phyloP scores from a whole-genome alignment of 78 protist genomes.

The Dictyostelium brefeldianum region DNA sequence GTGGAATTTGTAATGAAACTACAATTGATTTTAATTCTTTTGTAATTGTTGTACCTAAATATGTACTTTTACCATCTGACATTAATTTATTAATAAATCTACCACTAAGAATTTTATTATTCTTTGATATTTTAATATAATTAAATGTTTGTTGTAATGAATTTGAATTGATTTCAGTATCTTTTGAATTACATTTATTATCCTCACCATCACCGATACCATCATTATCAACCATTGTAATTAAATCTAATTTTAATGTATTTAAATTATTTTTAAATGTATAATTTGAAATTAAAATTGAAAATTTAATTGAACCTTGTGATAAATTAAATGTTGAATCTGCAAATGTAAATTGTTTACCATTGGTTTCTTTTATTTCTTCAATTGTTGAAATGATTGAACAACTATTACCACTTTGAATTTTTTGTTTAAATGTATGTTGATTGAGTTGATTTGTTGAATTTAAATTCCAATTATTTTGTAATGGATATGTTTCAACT shows the following conservation, averaged over 20 bases:
- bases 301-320: neutral
- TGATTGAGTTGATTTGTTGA: neutral
- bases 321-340: neutral
- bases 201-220: neutral
- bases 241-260: neutral
- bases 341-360: neutral
- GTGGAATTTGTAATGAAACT: neutral
- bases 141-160: neutral
- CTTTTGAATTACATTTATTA: neutral
- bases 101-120: neutral
- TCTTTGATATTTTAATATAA: neutral
- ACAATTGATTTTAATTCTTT: neutral
- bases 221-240: neutral
- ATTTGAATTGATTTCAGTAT: neutral
- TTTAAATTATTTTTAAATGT: neutral
- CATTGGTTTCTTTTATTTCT: neutral
- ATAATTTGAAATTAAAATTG: neutral
- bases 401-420: neutral
- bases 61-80: neutral
- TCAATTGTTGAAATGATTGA: neutral
- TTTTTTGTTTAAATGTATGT: neutral
- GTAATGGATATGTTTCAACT: neutral
- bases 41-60: neutral
- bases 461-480: neutral
- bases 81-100: neutral